These are phyloP conservation scores for Torulaspora gathmanii DNA, from an alignment of 805 yeast species.

Conservation along the genomic window DNA sequence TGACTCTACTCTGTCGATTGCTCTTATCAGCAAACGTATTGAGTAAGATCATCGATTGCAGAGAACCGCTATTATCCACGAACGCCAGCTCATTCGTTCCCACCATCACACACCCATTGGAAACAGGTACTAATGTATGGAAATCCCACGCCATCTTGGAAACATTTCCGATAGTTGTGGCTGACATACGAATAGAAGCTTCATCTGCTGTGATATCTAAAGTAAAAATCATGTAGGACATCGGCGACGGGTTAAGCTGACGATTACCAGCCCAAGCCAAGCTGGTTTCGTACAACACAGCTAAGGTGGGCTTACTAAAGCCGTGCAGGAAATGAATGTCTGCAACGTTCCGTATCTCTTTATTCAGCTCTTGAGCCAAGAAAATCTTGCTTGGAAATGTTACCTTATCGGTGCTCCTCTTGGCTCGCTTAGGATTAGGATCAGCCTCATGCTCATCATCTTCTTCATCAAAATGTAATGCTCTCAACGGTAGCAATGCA, in stretches of 20 bases:
- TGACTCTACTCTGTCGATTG: constrained; percentile 50
- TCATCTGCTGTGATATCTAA: constrained; percentile 47
- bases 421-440: constrained; percentile 31
- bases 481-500: constrained; percentile 63
- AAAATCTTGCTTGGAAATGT: constrained; percentile 49
- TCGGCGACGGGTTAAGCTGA: constrained; percentile 21
- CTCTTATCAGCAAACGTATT: constrained; percentile 36
- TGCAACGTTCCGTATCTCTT: constrained; percentile 54
- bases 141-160: constrained; percentile 70
- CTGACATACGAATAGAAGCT: constrained; percentile 28
- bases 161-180: constrained; percentile 65
- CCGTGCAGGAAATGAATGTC: constrained; percentile 69
- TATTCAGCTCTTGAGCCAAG: constrained; percentile 51
- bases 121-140: constrained; percentile 57
- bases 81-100: constrained; percentile 78
- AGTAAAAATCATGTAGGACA: constrained; percentile 35
- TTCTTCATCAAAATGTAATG: constrained; percentile 42
- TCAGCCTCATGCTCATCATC: constrained; percentile 28
- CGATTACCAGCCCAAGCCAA: constrained; percentile 71
- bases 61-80: constrained; percentile 58
- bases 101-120: constrained; percentile 57
- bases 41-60: constrained; percentile 34
- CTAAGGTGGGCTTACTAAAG: constrained; percentile 79
- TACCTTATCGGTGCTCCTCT: constrained; percentile 12
- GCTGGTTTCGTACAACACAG: constrained; percentile 53